Evolutionary conservation across 305 asterid genomes (phyloP).

Genomic region (Fraxinus sp.): DNA sequence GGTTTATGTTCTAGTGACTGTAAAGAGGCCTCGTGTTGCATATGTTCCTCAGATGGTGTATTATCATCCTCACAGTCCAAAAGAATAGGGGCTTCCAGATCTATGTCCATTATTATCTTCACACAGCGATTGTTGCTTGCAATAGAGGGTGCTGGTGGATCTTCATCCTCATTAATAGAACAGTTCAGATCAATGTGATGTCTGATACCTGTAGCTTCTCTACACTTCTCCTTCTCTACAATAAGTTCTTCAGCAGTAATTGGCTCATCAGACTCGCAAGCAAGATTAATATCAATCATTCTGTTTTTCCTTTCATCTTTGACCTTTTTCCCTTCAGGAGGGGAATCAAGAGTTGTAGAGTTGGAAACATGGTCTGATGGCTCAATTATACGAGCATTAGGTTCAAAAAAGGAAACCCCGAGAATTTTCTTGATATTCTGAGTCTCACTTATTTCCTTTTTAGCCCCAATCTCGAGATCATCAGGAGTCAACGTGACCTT

Average conservation of each 20-base stretch:
- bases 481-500: slow-evolving; percentile 27
- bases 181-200: slow-evolving; percentile 75
- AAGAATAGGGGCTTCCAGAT: slow-evolving; percentile 63
- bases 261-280: slow-evolving; percentile 60
- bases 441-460: slow-evolving; percentile 35
- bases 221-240: slow-evolving; percentile 32
- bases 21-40: slow-evolving; percentile 29
- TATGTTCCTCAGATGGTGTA: slow-evolving; percentile 26
- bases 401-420: slow-evolving; percentile 70
- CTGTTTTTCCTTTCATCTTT: slow-evolving; percentile 39
- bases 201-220: slow-evolving; percentile 31
- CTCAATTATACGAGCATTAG: slow-evolving; percentile 33
- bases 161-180: slow-evolving; percentile 64
- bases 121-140: slow-evolving; percentile 32
- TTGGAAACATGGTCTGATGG: slow-evolving; percentile 33
- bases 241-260: slow-evolving; percentile 34
- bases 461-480: slow-evolving; percentile 28
- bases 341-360: slow-evolving; percentile 27
- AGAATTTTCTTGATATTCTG: slow-evolving; percentile 54
- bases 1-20: slow-evolving; percentile 31
- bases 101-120: slow-evolving; percentile 51
- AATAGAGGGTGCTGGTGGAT: slow-evolving; percentile 39
- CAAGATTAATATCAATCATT: slow-evolving; percentile 71
- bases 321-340: slow-evolving; percentile 30
- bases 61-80: slow-evolving; percentile 54